These are phyloP conservation scores for Fomitopsis serialis DNA, from an alignment of 768 basidiomycete genomes.

Conservation along the genomic window DNA sequence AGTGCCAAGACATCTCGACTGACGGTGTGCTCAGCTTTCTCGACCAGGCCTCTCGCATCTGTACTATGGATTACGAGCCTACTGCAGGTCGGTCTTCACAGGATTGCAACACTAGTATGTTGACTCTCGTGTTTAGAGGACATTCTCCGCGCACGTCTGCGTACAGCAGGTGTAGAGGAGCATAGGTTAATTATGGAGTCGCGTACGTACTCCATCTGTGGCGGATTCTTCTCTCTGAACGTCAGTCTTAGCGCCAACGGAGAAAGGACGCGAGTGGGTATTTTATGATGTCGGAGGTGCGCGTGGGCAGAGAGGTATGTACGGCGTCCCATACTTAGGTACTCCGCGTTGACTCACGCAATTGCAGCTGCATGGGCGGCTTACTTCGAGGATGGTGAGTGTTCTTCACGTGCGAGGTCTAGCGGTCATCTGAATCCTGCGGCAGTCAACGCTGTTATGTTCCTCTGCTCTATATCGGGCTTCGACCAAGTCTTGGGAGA, in stretches of 20 bases:
- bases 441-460: conserved; percentile 59
- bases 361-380: conserved; percentile 56
- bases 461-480: conserved; percentile 58
- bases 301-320: conserved; percentile 48
- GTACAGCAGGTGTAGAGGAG: conserved; percentile 62
- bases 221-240: background rate
- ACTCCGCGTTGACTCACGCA: background rate
- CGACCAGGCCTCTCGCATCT: conserved; percentile 47
- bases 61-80: conserved; percentile 46
- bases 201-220: conserved; percentile 15
- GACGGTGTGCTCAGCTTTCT: conserved; percentile 41
- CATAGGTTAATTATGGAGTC: conserved; percentile 49
- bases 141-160: conserved; percentile 57
- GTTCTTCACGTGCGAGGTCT: background rate
- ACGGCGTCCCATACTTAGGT: too few relatives aligned
- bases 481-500: conserved; percentile 60
- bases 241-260: conserved; percentile 4
- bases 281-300: conserved; percentile 68
- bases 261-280: conserved; percentile 42
- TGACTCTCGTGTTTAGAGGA: conserved; percentile 37
- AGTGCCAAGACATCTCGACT: background rate
- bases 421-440: background rate
- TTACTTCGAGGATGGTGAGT: conserved; percentile 61
- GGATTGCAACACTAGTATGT: background rate
- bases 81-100: conserved; percentile 14